Evolutionary conservation across 352 stramenopile species (phyloP), one percentile per base, ranked within the genome.

Genomic region (Thraustochytrium sp.): DNA sequence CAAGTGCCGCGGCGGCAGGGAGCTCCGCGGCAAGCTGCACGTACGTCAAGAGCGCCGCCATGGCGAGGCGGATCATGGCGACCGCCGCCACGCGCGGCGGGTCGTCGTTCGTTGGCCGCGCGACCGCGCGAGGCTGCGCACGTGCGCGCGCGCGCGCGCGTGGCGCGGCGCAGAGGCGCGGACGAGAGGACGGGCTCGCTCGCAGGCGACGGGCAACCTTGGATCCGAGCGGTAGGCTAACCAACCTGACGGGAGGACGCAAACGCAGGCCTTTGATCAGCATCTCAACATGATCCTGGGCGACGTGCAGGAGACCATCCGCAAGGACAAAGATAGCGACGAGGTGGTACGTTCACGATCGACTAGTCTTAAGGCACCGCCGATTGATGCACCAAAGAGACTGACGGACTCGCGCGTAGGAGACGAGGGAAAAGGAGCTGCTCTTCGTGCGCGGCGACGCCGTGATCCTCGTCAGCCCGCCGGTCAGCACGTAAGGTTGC

Each of bases 221-320:
- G 5, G 42, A 49, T 16, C 5, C 42, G 42, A 49, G 42, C 42
- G 42, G 42, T n/a, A n/a, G n/a, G n/a, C n/a, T n/a, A n/a, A n/a
- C n/a, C n/a, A n/a, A n/a, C n/a, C n/a, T n/a, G n/a, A n/a, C n/a
- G n/a, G n/a, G n/a, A n/a, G n/a, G n/a, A 18, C n/a, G 16, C 42
- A 34, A 11, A 16, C 42, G 23, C 75, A 98, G 89, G 96, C 95
- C 0, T 99, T 98, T 87, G 97, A 99, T 88, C 95, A 99, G 87
- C 97, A 99, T 88, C 89, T 99, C 42, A 99, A 99, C 89, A 96
- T 99, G 92, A 95, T 99, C 68, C 88, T 99, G 34, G 96, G 95
- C 78, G 95, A 98, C 83, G 97, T 99, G 23, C 96, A 99, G 87
- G 97, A 99, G 90, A 99, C 96, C 31, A 96, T 99, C 51, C 98